Conservation (phyloP, 2,329 filamentous ascomycete genomes). For the Magnaporthiopsis rhizophila region DNA sequence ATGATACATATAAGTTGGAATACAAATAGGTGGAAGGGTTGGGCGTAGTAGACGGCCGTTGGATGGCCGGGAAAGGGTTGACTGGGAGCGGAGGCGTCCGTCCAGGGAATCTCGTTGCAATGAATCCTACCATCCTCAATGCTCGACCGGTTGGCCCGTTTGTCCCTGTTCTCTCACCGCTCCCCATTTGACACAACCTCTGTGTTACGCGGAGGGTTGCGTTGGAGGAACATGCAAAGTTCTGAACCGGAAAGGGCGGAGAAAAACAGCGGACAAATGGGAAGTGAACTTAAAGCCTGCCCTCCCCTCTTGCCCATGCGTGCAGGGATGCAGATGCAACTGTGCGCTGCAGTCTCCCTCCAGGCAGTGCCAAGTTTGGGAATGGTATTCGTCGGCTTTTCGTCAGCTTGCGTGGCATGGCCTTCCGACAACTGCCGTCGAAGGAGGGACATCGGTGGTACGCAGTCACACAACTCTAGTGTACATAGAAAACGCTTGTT, state of each 20-base stretch:
- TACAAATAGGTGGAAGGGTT: too few species aligned
- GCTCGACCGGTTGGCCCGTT: background rate
- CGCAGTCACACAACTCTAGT: too few species aligned
- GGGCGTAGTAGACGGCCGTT: too few species aligned
- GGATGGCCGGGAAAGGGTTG: too few species aligned
- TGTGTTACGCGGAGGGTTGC: background rate
- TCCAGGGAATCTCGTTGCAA: background rate
- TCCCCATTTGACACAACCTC: background rate
- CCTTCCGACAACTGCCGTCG: too few species aligned
- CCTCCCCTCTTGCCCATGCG: background rate
- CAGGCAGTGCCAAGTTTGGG: too few species aligned
- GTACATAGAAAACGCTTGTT: too few species aligned
- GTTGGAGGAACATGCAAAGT: background rate
- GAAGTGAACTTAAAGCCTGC: background rate
- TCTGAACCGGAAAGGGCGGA: too few species aligned
- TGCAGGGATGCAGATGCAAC: background rate
- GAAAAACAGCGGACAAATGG: background rate
- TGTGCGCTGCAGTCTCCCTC: background rate
- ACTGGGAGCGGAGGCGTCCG: too few species aligned
- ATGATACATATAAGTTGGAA: too few species aligned
- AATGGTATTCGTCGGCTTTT: background rate
- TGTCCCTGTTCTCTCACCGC: background rate
- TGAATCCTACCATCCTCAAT: background rate
- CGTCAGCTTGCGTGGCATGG: background rate
- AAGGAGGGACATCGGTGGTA: too few species aligned